Base-by-base conservation (phyloP, 768 basidiomycete species). In the Strobilomyces echinocephalus region DNA sequence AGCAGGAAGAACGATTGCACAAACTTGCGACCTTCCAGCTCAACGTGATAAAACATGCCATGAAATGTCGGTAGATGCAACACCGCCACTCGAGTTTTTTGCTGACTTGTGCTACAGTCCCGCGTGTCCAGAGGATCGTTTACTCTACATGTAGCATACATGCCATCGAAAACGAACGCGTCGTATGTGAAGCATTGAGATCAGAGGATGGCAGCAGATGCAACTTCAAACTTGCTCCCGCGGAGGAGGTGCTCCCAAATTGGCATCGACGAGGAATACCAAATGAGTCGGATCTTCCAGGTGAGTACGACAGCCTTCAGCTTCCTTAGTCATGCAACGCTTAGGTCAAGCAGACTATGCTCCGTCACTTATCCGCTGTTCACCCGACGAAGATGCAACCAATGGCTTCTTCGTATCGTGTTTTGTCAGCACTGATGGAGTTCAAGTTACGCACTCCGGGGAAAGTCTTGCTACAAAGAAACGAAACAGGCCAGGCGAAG, bases 331-430 rank as follows among this genome's bases (percentile, higher is more conserved):
- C 8, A 16, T 12, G 26, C 55, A 24, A 59, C 9, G 14, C 9
- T 31, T 11, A 35, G 7, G 38, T 47, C n/a, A n/a, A 44, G 26
- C 57, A 86, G 85, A 66, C 20, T 67, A 81, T 54, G 85, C 88
- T 5, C 69, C 73, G 5, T 82, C 83, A 11, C 66, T 90, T 18
- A 63, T 93, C 26, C 82, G 91, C 16, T 92, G 90, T 67, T 78
- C 79, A 26, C 84, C 91, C 14, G 83, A 84, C 50, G 89, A 88
- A 55, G 94, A 98, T 63, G 82, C 80, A 35, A 93, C 91, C 12
- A 98, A 98, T 63, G 97, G 97, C 0, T 99, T 99, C 75, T 99
- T 99, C 62, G 95, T 99, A 21, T 85, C 91, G n/a, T 97, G 89
- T 68, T 94, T 98, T 66, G 74, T 91, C 36, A 60, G 44, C 10